Percentiles rank a stretch among this genome's conserved stretches.
Conservation (phyloP, 2,329 filamentous ascomycete species). For the Fusarium pseudoanthophilum region DNA sequence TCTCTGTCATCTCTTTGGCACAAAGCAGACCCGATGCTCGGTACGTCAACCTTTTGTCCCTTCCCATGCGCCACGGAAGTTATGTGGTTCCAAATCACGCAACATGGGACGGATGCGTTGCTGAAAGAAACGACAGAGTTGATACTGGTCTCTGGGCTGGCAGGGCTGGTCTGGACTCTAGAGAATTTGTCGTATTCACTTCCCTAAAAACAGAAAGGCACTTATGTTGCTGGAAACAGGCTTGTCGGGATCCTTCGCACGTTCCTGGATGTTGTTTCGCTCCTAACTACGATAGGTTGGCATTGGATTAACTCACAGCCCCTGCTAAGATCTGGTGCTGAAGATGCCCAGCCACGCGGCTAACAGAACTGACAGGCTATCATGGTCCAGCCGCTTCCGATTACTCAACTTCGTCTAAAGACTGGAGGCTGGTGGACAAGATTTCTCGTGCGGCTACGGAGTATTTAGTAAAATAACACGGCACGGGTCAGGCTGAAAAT, state of each 20-base stretch:
- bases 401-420: background rate
- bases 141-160: slow-evolving; percentile 11
- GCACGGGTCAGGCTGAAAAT: slow-evolving; percentile 10
- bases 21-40: slow-evolving; percentile 9
- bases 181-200: slow-evolving; percentile 8
- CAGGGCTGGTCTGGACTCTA: background rate
- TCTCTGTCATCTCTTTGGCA: slow-evolving; percentile 1
- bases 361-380: slow-evolving; percentile 14
- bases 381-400: slow-evolving; percentile 15
- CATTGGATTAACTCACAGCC: background rate
- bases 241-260: slow-evolving; percentile 13
- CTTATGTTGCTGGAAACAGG: slow-evolving; percentile 27
- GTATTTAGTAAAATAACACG: slow-evolving; percentile 22
- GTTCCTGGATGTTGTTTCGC: slow-evolving; percentile 27
- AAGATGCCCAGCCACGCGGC: slow-evolving; percentile 25
- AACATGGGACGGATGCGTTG: slow-evolving; percentile 15
- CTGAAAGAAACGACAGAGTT: slow-evolving; percentile 1
- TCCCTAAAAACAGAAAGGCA: slow-evolving; percentile 29
- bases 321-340: slow-evolving; percentile 9
- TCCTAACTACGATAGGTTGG: slow-evolving; percentile 15
- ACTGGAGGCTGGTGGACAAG: slow-evolving; percentile 13
- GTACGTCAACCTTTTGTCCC: background rate
- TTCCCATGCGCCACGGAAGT: background rate
- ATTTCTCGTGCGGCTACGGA: slow-evolving; percentile 14
- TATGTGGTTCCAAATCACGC: slow-evolving; percentile 28